Percentiles rank a stretch among this genome's conserved stretches.
Evolutionary conservation across 1,139 yeast genomes (phyloP).

Genomic region (Wickerhamomyces sp.): DNA sequence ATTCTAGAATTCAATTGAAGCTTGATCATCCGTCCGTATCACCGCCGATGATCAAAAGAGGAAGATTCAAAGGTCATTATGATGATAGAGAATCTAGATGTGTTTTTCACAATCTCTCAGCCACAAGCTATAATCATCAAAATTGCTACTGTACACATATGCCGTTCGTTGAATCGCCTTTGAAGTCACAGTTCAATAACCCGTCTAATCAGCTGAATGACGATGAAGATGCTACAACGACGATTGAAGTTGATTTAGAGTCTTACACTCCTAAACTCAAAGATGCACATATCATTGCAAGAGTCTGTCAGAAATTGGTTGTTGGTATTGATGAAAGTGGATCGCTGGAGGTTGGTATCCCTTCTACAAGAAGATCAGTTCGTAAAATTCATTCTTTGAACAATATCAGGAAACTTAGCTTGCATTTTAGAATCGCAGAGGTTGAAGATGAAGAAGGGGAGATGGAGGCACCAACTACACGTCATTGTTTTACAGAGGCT

Average conservation of each 20-base stretch:
- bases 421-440: not conserved
- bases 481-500: not conserved
- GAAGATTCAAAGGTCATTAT: constrained; percentile 18
- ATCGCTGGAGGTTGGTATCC: not conserved
- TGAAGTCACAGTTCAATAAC: constrained; percentile 5
- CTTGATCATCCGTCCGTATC: constrained; percentile 4
- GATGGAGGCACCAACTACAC: not conserved
- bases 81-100: constrained; percentile 21
- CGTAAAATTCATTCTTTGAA: not conserved
- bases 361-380: not conserved
- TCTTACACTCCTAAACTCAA: not conserved
- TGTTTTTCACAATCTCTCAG: not conserved
- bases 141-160: constrained; percentile 19
- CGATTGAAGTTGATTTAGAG: not conserved
- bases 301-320: not conserved
- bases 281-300: not conserved
- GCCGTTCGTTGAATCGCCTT: constrained; percentile 20
- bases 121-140: not conserved
- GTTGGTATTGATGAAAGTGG: not conserved
- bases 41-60: constrained; percentile 16
- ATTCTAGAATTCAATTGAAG: not conserved
- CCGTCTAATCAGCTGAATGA: not conserved
- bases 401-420: not conserved
- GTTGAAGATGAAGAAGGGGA: not conserved
- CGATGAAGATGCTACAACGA: not conserved